Evolutionary conservation across 75 land plant genomes (phyloP), one percentile per base, ranked within the genome.

Genomic region (Azolla pinnata): DNA sequence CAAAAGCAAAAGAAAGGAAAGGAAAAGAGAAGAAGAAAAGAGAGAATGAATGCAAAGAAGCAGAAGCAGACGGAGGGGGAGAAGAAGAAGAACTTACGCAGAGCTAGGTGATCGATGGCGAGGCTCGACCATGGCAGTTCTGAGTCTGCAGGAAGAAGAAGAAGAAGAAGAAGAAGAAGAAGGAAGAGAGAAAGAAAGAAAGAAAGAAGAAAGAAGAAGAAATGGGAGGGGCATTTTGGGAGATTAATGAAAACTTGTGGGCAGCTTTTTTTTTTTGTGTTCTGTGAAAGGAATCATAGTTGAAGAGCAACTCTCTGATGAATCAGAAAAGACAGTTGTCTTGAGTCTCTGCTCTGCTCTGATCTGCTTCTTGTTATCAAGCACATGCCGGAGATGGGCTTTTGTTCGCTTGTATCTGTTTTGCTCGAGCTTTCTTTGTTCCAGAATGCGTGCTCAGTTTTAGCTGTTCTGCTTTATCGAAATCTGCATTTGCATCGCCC

Each of bases 21-120:
- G 2, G 44, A 21, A 23, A n/a, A 7, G 17, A 8, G 2, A 32
- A 59, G 25, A 38, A 28, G 61, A 24, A 38, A 59, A 25, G 1
- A 59, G 27, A 24, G 27, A 3, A 46, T n/a, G n/a, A n/a, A 52
- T 52, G 17, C 50, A 45, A 25, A 44, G n/a, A 16, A 24, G 2
- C 21, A 40, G 33, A 17, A 29, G 16, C 9, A 21, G 31, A 17
- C 1, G 0, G 12, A 42, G 29, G 48, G 10, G 9, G 19, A 23
- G 31, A 9, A 45, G 7, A 65, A 55, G 19, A 7, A 40, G 60
- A 35, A 47, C 54, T 52, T 42, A 70, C 73, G 29, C 29, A 7
- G 40, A n/a, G 25, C 51, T 67, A 9, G 66, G 27, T 24, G 24
- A 42, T 5, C 73, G 73, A 27, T 70, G 52, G 8, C 73, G 67